These are phyloP conservation scores for Beauveria sp. DNA, from an alignment of 2,329 filamentous ascomycete species.

Conservation along the genomic window DNA sequence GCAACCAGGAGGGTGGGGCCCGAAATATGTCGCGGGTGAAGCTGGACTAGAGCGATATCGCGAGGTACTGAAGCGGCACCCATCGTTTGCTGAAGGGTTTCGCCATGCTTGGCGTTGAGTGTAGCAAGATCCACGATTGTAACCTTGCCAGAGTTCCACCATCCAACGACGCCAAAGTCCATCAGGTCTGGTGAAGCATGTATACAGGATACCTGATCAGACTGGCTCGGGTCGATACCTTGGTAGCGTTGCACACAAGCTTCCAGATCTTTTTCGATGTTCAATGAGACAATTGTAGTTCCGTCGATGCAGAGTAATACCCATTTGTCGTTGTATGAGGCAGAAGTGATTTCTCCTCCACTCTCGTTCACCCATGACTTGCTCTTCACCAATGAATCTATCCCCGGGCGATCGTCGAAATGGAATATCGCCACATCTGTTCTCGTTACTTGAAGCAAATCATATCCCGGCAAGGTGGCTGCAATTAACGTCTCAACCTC, in stretches of 20 bases:
- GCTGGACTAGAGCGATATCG: slow-evolving; percentile 69
- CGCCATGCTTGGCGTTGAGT: slow-evolving; percentile 58
- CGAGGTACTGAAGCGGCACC: slow-evolving; percentile 74
- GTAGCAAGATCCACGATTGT: slow-evolving; percentile 63
- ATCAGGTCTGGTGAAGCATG: slow-evolving; percentile 59
- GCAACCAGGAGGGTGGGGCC: slow-evolving; percentile 77
- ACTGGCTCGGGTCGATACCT: slow-evolving; percentile 39
- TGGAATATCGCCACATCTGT: slow-evolving; percentile 56
- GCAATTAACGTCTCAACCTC: slow-evolving; percentile 64
- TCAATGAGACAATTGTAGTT: slow-evolving; percentile 61
- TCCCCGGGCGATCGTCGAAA: slow-evolving; percentile 43
- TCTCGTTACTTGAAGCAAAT: slow-evolving; percentile 70
- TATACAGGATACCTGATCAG: slow-evolving; percentile 77
- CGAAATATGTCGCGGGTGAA: slow-evolving; percentile 52
- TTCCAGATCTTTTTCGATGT: slow-evolving; percentile 50
- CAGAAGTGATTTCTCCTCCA: slow-evolving; percentile 62
- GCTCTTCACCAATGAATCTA: slow-evolving; percentile 48
- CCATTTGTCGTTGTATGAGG: slow-evolving; percentile 63
- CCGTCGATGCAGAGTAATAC: slow-evolving; percentile 72
- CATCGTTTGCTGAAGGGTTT: slow-evolving; percentile 49
- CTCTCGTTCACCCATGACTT: slow-evolving; percentile 49
- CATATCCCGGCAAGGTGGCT: slow-evolving; percentile 53
- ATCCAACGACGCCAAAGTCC: slow-evolving; percentile 70
- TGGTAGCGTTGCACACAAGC: slow-evolving; percentile 54
- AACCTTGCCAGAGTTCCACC: slow-evolving; percentile 78